A percentile compares a stretch with the other conserved stretches of the same genome.
phyloP scores from a whole-genome alignment of 192 early-diverging fungal genomes.

The Umbelopsis isabellina region DNA sequence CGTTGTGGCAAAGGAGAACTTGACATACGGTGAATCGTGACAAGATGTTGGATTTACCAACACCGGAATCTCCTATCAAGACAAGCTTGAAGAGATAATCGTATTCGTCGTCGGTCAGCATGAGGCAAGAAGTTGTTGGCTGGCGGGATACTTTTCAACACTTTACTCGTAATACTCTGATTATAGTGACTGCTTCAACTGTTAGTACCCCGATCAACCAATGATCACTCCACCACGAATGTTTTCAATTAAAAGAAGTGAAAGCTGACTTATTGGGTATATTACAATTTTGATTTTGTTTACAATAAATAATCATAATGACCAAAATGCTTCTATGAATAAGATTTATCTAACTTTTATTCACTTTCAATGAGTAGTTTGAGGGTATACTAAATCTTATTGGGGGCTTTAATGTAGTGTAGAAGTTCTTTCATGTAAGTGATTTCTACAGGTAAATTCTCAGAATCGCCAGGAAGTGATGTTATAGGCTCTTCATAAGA shows the following conservation, averaged over 20 bases:
- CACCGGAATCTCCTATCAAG: conserved; percentile 64
- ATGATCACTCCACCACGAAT: too few species aligned
- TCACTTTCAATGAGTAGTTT: too few species aligned
- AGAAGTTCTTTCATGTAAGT: conserved; percentile 13
- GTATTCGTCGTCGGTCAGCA: conserved; percentile 58
- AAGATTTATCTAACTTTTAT: too few species aligned
- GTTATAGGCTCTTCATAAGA: conserved; percentile 33
- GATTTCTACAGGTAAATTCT: conserved; percentile 5
- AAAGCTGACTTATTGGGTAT: too few species aligned
- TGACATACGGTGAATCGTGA: conserved; percentile 51
- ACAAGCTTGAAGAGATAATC: conserved; percentile 69
- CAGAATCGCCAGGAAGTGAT: conserved; percentile 1
- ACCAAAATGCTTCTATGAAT: too few species aligned
- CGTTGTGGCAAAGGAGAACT: background rate
- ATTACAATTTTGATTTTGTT: too few species aligned
- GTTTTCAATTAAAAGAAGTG: too few species aligned
- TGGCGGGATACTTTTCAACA: too few species aligned
- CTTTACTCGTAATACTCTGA: too few species aligned
- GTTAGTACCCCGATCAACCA: too few species aligned
- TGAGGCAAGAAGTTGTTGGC: background rate
- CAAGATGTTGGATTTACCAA: conserved; percentile 59
- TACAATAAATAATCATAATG: too few species aligned
- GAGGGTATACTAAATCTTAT: background rate
- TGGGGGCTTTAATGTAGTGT: background rate
- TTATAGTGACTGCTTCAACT: too few species aligned